phyloP scores from a whole-genome alignment of 345 rosid species.

The Toxicodendron radicans region DNA sequence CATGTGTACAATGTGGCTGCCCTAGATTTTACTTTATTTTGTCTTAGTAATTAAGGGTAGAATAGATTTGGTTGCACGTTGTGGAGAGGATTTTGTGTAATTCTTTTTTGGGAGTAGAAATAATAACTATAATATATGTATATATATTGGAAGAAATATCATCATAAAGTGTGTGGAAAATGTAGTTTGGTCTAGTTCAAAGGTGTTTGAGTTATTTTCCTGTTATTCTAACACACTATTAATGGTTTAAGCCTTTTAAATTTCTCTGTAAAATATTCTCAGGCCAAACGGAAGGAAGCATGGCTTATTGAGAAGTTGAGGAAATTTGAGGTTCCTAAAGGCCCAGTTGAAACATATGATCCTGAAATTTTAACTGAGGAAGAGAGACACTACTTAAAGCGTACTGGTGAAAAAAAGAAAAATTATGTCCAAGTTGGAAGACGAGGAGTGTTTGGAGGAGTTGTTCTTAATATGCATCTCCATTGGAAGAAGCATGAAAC shows the following conservation, averaged over 20 bases:
- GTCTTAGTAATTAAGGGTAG: no score
- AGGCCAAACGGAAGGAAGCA: conserved; percentile 88
- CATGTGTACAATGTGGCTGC: no score
- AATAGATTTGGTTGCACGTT: neutral
- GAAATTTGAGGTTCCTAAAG: conserved; percentile 62
- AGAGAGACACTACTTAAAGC: conserved; percentile 87
- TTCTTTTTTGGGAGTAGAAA: neutral
- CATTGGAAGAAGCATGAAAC: conserved; percentile 98
- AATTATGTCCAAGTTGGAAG: conserved; percentile 84
- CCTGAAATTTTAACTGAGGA: conserved; percentile 89
- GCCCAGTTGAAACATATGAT: conserved; percentile 61
- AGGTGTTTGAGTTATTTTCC: neutral
- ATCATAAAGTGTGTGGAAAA: neutral
- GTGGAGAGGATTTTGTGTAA: neutral
- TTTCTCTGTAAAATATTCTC: conserved; percentile 6
- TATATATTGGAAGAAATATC: neutral
- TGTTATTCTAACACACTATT: neutral
- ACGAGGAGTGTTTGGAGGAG: conserved; percentile 96
- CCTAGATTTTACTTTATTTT: no score
- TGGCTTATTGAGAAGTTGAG: conserved; percentile 91
- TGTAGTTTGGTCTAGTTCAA: neutral
- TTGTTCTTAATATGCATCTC: conserved; percentile 92
- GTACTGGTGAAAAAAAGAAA: conserved; percentile 87
- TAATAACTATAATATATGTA: no score
- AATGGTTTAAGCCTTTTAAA: neutral